phyloP scores from a whole-genome alignment of 176 grass and related monocot species.

The Secale cereale region DNA sequence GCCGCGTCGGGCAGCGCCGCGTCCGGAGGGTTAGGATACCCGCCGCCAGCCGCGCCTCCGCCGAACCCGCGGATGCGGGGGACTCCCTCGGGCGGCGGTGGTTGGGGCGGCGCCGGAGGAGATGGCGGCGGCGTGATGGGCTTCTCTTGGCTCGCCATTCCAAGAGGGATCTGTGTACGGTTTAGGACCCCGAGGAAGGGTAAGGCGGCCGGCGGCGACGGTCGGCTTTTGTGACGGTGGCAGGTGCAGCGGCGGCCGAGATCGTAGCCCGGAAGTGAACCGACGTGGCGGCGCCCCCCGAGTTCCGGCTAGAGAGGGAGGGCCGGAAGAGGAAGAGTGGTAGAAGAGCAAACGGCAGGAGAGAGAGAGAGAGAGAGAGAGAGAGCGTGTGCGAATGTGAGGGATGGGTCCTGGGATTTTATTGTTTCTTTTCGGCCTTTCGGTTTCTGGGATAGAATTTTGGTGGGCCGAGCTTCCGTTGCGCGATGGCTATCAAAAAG shows the following conservation, averaged over 20 bases:
- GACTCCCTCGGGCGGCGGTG: neutral
- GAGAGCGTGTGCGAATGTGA: too few relatives aligned
- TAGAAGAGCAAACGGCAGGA: neutral
- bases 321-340: neutral
- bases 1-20: constrained; percentile 55
- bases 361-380: too few relatives aligned
- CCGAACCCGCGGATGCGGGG: constrained; percentile 6
- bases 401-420: too few relatives aligned
- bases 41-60: neutral
- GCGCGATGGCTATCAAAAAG: too few relatives aligned
- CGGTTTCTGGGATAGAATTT: too few relatives aligned
- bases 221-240: neutral
- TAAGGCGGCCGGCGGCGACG: neutral
- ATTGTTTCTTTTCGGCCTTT: too few relatives aligned
- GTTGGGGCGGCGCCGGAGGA: neutral
- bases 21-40: constrained; percentile 77
- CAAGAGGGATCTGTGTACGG: neutral
- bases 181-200: neutral
- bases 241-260: neutral
- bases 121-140: constrained; percentile 17
- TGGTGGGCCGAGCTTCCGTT: too few relatives aligned
- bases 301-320: neutral
- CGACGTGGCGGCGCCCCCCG: too few relatives aligned
- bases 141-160: constrained; percentile 42
- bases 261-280: neutral